Evolutionary conservation across 108 stramenopile species (phyloP), one percentile per base, ranked within the genome.

Genomic region (Fistulifera pelliculosa): DNA sequence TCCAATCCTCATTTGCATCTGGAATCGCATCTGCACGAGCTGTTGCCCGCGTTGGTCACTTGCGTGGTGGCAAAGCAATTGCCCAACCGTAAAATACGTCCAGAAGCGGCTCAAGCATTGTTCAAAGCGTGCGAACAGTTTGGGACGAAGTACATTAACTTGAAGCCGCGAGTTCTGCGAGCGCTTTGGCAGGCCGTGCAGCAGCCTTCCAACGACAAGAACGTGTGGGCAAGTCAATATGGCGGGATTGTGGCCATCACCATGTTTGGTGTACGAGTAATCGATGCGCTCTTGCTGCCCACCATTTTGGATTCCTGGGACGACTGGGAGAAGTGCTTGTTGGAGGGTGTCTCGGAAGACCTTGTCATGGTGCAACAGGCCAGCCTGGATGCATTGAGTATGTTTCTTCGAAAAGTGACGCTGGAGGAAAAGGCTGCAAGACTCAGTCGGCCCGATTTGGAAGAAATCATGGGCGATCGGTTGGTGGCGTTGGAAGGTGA

Each of bases 21-120:
- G 54, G 90, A 91, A 70, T 61, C 87, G 50, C 80, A 91, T 51
- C 48, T 92, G 24, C 85, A 92, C 58, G 84, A 92, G 73, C 54
- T 92, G 45, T 58, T 92, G 47, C 80, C 81, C 22, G 76, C 81
- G 1, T 65, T 92, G 12, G 61, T 87, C 49, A 87, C 86, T 13
- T 81, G 80, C 42, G 66, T 88, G 40, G 90, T 92, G n/a, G 83
- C 90, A 0, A 74, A 84, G 52, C 56, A 22, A 8, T 19, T n/a
- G 43, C 54, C 54, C 5, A 21, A 87, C 54, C 87, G 85, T 83
- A 49, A 61, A 8, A 52, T 92, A 21, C 79, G 90, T 24, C 62
- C 62, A 55, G 77, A 83, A 49, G 80, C 90, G 5, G 69, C 84
- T 8, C 21, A 57, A 21, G 60, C 68, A 24, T 71, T 92, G 54